A percentile compares a stretch with the other conserved stretches of the same genome.
phyloP scores from a whole-genome alignment of 2,329 filamentous ascomycete species.

The Fusarium sublunatum region DNA sequence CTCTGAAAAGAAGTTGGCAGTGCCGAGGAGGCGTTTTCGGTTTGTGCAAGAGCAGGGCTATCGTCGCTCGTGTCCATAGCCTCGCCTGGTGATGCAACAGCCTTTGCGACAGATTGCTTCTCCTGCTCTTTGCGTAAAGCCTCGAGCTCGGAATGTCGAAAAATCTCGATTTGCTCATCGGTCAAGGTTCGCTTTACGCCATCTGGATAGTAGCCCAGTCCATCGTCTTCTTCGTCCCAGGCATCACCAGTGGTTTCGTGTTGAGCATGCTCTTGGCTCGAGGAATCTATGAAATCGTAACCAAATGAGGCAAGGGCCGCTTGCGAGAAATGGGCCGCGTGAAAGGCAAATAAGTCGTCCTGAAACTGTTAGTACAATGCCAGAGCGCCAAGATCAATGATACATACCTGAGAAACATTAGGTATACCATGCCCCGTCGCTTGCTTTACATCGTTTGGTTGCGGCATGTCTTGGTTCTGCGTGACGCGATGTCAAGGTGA shows the following conservation, averaged over 20 bases:
- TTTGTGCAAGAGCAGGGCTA: conserved; percentile 20
- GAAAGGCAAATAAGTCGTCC: conserved; percentile 70
- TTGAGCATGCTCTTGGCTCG: conserved; percentile 39
- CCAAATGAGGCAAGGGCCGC: conserved; percentile 60
- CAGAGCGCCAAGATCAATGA: background rate
- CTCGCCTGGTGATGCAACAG: conserved; percentile 28
- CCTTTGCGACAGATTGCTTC: conserved; percentile 42
- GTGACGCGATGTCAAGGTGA: conserved; percentile 11
- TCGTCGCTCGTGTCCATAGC: conserved; percentile 23
- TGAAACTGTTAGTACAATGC: conserved; percentile 50
- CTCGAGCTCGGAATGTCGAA: conserved; percentile 88
- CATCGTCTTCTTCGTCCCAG: conserved; percentile 71
- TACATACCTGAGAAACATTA: conserved; percentile 46
- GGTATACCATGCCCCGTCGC: conserved; percentile 32
- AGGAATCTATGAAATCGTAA: conserved; percentile 56
- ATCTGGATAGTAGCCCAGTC: conserved; percentile 85
- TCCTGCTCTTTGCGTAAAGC: conserved; percentile 68
- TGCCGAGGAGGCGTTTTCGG: conserved; percentile 6
- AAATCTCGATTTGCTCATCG: conserved; percentile 90
- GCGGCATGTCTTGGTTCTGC: conserved; percentile 38
- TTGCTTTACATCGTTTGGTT: conserved; percentile 27
- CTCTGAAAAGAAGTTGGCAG: conserved; percentile 26
- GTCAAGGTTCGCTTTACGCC: conserved; percentile 90
- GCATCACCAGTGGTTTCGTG: conserved; percentile 49
- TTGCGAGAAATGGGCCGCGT: conserved; percentile 68